Evolutionary conservation across 768 basidiomycete genomes (phyloP).

Genomic region (Suillus ampliporus): DNA sequence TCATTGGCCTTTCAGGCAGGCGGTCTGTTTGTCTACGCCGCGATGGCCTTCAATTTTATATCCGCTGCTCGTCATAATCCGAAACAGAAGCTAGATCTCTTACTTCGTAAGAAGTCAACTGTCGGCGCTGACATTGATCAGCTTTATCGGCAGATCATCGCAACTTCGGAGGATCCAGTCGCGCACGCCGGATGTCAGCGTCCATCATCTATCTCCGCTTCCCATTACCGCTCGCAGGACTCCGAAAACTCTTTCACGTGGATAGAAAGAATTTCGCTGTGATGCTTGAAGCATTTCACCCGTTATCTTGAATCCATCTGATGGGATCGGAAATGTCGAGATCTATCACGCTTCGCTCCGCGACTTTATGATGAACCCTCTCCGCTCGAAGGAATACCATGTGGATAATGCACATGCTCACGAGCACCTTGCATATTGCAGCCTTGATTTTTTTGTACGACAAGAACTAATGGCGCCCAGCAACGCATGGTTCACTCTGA

Average conservation of each 20-base stretch:
- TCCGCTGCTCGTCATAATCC: background rate
- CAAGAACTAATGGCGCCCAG: too few species aligned
- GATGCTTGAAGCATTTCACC: slow-evolving; percentile 1
- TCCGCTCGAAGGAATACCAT: slow-evolving; percentile 5
- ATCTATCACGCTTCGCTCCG: slow-evolving; percentile 7
- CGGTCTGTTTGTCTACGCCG: slow-evolving; percentile 21
- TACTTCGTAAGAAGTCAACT: background rate
- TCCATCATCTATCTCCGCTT: background rate
- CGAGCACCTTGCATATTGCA: background rate
- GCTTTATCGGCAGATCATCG: background rate
- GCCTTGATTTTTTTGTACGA: background rate
- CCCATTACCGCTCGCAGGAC: background rate
- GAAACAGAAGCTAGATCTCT: background rate
- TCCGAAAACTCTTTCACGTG: background rate
- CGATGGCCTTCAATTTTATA: slow-evolving; percentile 23
- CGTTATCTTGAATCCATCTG: background rate
- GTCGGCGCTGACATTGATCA: background rate
- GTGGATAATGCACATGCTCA: background rate
- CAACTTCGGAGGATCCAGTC: background rate
- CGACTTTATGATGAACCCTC: background rate
- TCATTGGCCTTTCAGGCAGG: slow-evolving; percentile 16
- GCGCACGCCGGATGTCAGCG: background rate
- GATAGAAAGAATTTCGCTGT: background rate
- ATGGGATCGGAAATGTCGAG: background rate
- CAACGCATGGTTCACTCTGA: background rate